Evolutionary conservation across 2,329 filamentous ascomycete species (phyloP).

Genomic region (Paramyrothecium sp.): DNA sequence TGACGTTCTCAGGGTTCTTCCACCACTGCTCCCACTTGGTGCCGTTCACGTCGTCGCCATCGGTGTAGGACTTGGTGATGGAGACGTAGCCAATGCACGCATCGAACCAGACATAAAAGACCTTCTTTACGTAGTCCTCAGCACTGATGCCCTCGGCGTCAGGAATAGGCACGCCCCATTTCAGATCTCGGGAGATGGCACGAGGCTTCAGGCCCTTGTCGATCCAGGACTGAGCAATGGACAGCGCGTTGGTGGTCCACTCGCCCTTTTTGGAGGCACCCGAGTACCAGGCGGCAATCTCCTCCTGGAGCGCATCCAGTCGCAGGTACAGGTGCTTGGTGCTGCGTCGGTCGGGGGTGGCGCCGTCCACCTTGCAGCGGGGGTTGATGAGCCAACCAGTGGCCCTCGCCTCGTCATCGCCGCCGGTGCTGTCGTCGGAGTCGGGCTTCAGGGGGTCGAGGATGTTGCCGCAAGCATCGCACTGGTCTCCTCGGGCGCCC

Average conservation of each 20-base stretch:
- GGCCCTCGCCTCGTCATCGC: conserved; percentile 30
- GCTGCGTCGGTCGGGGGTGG: conserved; percentile 73
- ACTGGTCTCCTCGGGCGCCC: conserved; percentile 72
- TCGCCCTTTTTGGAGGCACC: conserved; percentile 70
- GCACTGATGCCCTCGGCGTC: conserved; percentile 45
- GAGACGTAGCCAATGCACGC: conserved; percentile 94
- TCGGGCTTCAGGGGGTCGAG: conserved; percentile 66
- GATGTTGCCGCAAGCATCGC: conserved; percentile 71
- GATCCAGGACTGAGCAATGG: conserved; percentile 79
- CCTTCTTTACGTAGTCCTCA: conserved; percentile 59
- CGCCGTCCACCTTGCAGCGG: conserved; percentile 86
- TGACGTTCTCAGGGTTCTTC: conserved; percentile 83
- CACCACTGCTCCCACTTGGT: conserved; percentile 92
- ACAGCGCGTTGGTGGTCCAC: conserved; percentile 73
- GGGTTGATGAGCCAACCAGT: conserved; percentile 69
- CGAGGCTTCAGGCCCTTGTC: conserved; percentile 81
- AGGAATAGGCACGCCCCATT: conserved; percentile 73
- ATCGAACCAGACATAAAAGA: conserved; percentile 93
- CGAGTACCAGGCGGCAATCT: conserved; percentile 75
- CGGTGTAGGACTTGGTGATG: conserved; percentile 87
- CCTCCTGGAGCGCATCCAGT: conserved; percentile 77
- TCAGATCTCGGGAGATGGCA: conserved; percentile 88
- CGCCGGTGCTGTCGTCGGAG: conserved; percentile 28
- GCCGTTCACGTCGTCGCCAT: conserved; percentile 39
- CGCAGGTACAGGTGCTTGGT: conserved; percentile 92